A percentile compares a stretch with the other conserved stretches of the same genome.
phyloP scores from a whole-genome alignment of 2,329 filamentous ascomycete species.

The Clarireedia sp. region DNA sequence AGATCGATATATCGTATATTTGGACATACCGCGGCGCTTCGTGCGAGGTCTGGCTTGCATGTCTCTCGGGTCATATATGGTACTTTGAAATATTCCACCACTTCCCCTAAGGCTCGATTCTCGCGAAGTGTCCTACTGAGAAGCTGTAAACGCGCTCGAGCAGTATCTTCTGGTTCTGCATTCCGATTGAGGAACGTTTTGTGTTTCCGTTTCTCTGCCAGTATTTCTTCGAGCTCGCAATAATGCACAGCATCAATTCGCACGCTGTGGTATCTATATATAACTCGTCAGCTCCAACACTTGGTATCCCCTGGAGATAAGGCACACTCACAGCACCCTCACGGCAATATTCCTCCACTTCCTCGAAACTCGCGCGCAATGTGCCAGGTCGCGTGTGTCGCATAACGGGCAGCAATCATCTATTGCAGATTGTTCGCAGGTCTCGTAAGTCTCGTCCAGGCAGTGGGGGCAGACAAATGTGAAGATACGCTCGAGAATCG shows the following conservation, averaged over 20 bases:
- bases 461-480: constrained; percentile 76
- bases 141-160: constrained; percentile 66
- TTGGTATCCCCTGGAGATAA: not conserved
- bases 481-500: constrained; percentile 73
- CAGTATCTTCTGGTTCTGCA: constrained; percentile 71
- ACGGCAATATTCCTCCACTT: constrained; percentile 55
- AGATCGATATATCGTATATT: constrained; percentile 86
- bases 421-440: constrained; percentile 71
- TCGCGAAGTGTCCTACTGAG: constrained; percentile 78
- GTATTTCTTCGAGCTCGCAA: constrained; percentile 75
- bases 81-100: constrained; percentile 74
- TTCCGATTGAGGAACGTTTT: constrained; percentile 67
- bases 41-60: constrained; percentile 73
- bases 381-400: constrained; percentile 79
- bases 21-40: constrained; percentile 75
- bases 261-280: constrained; percentile 70
- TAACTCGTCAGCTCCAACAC: not conserved
- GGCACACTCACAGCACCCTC: constrained; percentile 50
- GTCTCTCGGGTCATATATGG: constrained; percentile 91
- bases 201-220: constrained; percentile 71
- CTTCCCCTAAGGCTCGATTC: constrained; percentile 57
- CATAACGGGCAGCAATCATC: constrained; percentile 87
- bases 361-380: constrained; percentile 67
- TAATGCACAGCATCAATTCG: constrained; percentile 93
- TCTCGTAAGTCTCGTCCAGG: constrained; percentile 68